Percentiles rank a stretch among this genome's conserved stretches.
phyloP scores from a whole-genome alignment of 1,284 basidiomycete species.

The Ustilago crameri region DNA sequence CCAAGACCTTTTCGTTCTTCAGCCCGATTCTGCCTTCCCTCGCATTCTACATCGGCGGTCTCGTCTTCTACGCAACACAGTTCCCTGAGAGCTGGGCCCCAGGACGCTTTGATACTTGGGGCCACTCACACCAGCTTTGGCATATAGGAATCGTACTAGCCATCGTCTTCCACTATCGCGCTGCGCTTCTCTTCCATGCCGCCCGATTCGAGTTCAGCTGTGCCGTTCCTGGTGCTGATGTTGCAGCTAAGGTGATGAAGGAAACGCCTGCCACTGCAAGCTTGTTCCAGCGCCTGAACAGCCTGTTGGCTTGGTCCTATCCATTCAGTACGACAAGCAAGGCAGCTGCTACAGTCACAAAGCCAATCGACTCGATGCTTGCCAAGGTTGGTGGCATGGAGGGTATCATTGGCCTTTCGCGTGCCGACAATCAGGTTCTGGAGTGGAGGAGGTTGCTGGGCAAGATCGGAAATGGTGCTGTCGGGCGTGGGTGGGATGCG shows the following conservation, averaged over 20 bases:
- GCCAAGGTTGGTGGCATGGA: constrained; percentile 53
- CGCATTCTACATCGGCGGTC: constrained; percentile 58
- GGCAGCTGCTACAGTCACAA: constrained; percentile 21
- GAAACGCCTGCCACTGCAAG: constrained; percentile 7
- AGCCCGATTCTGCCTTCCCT: constrained; percentile 62
- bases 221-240: constrained; percentile 20
- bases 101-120: constrained; percentile 61
- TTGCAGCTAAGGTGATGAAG: constrained; percentile 11
- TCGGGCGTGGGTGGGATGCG: constrained; percentile 55
- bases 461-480: constrained; percentile 51
- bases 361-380: constrained; percentile 44
- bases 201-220: constrained; percentile 65
- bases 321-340: constrained; percentile 17
- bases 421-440: constrained; percentile 56
- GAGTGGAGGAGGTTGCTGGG: constrained; percentile 55
- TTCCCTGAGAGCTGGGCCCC: constrained; percentile 64
- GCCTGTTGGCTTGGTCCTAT: constrained; percentile 15
- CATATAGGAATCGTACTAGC: constrained; percentile 65
- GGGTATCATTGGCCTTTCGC: constrained; percentile 50
- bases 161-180: constrained; percentile 63
- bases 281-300: constrained; percentile 20
- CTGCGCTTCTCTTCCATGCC: constrained; percentile 60
- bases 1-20: constrained; percentile 58
- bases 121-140: constrained; percentile 67
- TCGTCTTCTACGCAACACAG: constrained; percentile 63